Conservation (phyloP, 495 filamentous ascomycete species). For the Penicillium coprophilum region DNA sequence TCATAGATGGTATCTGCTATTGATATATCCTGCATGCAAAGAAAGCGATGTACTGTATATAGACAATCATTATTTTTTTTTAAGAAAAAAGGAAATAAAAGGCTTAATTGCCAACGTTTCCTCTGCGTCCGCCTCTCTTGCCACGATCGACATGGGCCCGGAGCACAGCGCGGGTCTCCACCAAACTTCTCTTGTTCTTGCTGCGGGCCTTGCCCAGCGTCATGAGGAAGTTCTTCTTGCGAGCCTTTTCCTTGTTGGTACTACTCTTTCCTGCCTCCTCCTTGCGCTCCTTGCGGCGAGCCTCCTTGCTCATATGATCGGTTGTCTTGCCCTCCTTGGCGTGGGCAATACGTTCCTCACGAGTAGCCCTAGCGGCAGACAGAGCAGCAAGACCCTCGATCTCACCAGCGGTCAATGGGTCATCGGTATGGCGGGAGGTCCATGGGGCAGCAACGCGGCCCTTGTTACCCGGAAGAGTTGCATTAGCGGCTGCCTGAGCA, state of each 20-base stretch:
- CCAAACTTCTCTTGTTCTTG: slow-evolving; percentile 90
- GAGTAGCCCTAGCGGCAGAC: slow-evolving; percentile 68
- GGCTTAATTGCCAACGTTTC: slow-evolving; percentile 52
- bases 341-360: slow-evolving; percentile 77
- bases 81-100: neutral
- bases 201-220: slow-evolving; percentile 89
- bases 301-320: slow-evolving; percentile 79
- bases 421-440: slow-evolving; percentile 67
- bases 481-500: slow-evolving; percentile 66
- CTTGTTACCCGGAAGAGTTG: slow-evolving; percentile 50
- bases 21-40: neutral
- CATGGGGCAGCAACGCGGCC: slow-evolving; percentile 40
- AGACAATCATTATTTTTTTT: slow-evolving; percentile 12
- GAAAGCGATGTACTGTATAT: slow-evolving; percentile 1
- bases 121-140: slow-evolving; percentile 80
- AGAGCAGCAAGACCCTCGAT: slow-evolving; percentile 73
- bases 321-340: slow-evolving; percentile 73
- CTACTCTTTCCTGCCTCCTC: slow-evolving; percentile 85
- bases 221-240: slow-evolving; percentile 98
- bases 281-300: slow-evolving; percentile 80
- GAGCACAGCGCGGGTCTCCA: slow-evolving; percentile 73
- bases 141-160: slow-evolving; percentile 78
- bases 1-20: neutral
- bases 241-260: slow-evolving; percentile 96
- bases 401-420: slow-evolving; percentile 79